Evolutionary conservation across 345 rosid genomes (phyloP).

Genomic region (Ceriops zippeliana): DNA sequence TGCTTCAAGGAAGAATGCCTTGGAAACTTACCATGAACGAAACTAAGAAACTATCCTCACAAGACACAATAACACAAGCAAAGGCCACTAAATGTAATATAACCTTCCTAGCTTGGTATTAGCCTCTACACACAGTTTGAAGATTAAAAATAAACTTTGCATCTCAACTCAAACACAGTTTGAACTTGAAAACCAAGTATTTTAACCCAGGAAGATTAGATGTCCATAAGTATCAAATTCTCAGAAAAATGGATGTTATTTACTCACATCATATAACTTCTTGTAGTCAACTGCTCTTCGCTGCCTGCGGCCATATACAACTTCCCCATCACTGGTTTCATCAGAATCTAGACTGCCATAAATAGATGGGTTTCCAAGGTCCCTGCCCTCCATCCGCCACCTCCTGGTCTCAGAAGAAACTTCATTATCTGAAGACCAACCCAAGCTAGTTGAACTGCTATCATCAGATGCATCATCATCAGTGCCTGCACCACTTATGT

Average conservation of each 20-base stretch:
- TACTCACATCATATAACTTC: conserved; percentile 79
- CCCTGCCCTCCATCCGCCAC: conserved; percentile 26
- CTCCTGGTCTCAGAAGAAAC: conserved; percentile 47
- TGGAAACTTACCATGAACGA: neutral
- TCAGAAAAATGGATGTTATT: neutral
- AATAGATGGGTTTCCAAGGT: conserved; percentile 29
- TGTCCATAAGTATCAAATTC: neutral
- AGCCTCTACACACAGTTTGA: neutral
- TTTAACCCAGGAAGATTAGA: neutral
- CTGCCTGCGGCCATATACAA: conserved; percentile 67
- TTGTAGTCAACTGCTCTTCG: conserved; percentile 79
- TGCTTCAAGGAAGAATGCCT: neutral
- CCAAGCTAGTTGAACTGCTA: conserved; percentile 65
- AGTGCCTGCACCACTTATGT: conserved; percentile 43
- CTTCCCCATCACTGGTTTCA: conserved; percentile 60
- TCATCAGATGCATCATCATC: conserved; percentile 44
- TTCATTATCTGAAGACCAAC: conserved; percentile 73
- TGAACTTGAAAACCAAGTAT: neutral
- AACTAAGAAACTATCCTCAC: neutral
- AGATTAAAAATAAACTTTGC: neutral
- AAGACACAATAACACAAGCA: neutral
- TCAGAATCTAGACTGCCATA: conserved; percentile 46
- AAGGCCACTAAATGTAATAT: neutral
- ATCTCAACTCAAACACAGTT: neutral
- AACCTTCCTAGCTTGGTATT: neutral